A percentile compares a stretch with the other conserved stretches of the same genome.
Conservation (phyloP, 352 stramenopile species). For the Pythium dissotocum region DNA sequence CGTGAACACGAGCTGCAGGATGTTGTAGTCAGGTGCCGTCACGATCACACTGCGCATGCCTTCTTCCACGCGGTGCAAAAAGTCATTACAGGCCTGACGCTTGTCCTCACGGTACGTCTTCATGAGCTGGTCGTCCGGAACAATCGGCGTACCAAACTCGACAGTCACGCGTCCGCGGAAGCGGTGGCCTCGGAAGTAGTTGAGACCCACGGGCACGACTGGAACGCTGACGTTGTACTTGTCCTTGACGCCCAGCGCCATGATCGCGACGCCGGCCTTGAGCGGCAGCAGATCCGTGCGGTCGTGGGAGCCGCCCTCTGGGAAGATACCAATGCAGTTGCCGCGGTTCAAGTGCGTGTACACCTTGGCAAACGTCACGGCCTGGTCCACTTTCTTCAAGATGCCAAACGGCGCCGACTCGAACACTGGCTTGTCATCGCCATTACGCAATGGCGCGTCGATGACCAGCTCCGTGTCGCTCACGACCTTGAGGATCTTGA, state of each 20-base stretch:
- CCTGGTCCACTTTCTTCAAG: conserved; percentile 92
- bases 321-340: conserved; percentile 96
- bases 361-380: conserved; percentile 91
- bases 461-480: conserved; percentile 86
- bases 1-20: conserved; percentile 95
- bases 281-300: conserved; percentile 96
- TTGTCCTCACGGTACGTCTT: conserved; percentile 90
- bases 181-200: conserved; percentile 97
- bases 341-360: conserved; percentile 89
- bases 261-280: conserved; percentile 97
- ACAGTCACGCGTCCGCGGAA: conserved; percentile 97
- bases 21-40: conserved; percentile 96
- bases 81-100: conserved; percentile 75
- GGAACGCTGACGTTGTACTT: conserved; percentile 95
- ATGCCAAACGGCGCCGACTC: conserved; percentile 75
- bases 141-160: conserved; percentile 94
- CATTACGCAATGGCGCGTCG: conserved; percentile 44
- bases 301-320: conserved; percentile 97
- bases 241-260: conserved; percentile 96
- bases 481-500: conserved; percentile 84
- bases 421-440: conserved; percentile 38
- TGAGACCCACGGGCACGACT: conserved; percentile 97
- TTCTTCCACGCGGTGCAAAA: conserved; percentile 82
- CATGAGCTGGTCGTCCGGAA: conserved; percentile 81
- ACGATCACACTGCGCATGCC: conserved; percentile 94